phyloP scores from a whole-genome alignment of 495 filamentous ascomycete species.

The Trichocladium antarcticum region DNA sequence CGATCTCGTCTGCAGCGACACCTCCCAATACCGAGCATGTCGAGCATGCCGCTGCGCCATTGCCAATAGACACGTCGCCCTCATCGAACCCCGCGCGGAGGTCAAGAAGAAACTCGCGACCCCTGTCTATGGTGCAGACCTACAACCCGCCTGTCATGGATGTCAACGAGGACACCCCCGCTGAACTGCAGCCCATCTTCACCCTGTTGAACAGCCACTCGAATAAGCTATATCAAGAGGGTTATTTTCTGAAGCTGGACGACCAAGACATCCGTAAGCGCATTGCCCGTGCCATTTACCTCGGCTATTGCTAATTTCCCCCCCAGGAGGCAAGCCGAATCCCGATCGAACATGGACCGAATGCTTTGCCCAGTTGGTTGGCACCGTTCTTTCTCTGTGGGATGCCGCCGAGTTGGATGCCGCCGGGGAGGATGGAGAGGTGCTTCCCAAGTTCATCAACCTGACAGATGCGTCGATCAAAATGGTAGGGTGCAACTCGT shows the following conservation, averaged over 20 bases:
- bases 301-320: conserved; percentile 13
- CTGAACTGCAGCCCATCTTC: conserved; percentile 91
- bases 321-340: conserved; percentile 71
- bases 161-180: conserved; percentile 69
- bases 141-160: conserved; percentile 85
- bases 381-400: conserved; percentile 91
- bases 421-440: conserved; percentile 69
- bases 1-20: conserved; percentile 20
- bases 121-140: conserved; percentile 57
- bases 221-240: conserved; percentile 95
- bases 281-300: neutral
- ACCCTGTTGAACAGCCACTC: conserved; percentile 86
- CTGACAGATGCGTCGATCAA: conserved; percentile 94
- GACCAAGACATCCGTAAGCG: conserved; percentile 78
- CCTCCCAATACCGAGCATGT: conserved; percentile 26
- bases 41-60: conserved; percentile 27
- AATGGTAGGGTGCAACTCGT: conserved; percentile 50
- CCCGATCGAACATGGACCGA: conserved; percentile 85
- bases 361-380: conserved; percentile 93
- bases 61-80: conserved; percentile 15
- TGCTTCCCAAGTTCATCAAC: conserved; percentile 92
- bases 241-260: conserved; percentile 92
- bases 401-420: conserved; percentile 88
- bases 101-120: conserved; percentile 36
- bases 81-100: conserved; percentile 16